Percentiles rank a stretch among this genome's conserved stretches.
Evolutionary conservation across 331 rosid species (phyloP).

Genomic region (Arachis monticola): DNA sequence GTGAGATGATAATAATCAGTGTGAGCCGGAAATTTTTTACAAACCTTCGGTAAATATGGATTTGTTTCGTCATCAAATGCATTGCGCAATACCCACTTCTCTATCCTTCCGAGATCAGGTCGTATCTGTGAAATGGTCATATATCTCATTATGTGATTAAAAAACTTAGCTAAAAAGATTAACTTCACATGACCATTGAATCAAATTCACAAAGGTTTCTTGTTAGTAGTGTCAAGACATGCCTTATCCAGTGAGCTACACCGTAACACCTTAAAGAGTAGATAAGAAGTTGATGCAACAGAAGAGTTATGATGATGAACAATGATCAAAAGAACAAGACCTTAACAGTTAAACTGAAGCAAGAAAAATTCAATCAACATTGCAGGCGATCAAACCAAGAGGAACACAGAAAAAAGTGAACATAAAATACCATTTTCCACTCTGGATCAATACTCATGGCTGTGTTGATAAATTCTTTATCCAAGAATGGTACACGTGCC

Average conservation of each 20-base stretch:
- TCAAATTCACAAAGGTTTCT: slow-evolving; percentile 3
- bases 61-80: slow-evolving; percentile 88
- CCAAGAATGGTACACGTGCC: slow-evolving; percentile 98
- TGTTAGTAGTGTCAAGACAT: neutral
- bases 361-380: slow-evolving; percentile 22
- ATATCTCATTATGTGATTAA: slow-evolving; percentile 20
- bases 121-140: slow-evolving; percentile 41
- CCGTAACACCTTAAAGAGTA: slow-evolving; percentile 19
- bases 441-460: slow-evolving; percentile 94
- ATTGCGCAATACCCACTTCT: slow-evolving; percentile 94
- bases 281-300: neutral
- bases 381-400: slow-evolving; percentile 30
- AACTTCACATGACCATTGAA: slow-evolving; percentile 22
- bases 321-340: slow-evolving; percentile 10
- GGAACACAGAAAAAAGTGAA: slow-evolving; percentile 8
- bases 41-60: slow-evolving; percentile 93
- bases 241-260: slow-evolving; percentile 14
- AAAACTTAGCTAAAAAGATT: slow-evolving; percentile 20
- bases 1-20: slow-evolving; percentile 1
- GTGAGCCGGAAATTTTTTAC: slow-evolving; percentile 34
- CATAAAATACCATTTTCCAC: slow-evolving; percentile 81
- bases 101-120: slow-evolving; percentile 76
- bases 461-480: slow-evolving; percentile 70
- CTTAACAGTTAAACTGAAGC: slow-evolving; percentile 9
- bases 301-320: neutral